Evolutionary conservation across 768 basidiomycete genomes (phyloP).

Genomic region (Tricholoma saponaceum): DNA sequence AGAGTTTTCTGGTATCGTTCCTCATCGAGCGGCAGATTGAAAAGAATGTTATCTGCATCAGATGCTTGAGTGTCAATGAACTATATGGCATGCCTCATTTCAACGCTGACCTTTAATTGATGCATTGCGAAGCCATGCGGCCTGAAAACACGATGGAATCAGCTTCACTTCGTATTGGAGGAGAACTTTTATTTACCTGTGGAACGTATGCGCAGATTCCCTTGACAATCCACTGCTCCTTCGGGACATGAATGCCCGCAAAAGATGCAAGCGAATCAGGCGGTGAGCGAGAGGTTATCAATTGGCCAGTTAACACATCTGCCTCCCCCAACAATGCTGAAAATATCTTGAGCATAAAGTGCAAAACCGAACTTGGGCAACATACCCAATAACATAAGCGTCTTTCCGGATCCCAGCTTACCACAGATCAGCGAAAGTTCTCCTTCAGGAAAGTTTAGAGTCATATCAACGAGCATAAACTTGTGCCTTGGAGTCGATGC

Average conservation of each 20-base stretch:
- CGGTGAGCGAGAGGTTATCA: constrained; percentile 80
- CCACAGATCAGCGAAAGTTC: constrained; percentile 87
- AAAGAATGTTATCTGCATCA: constrained; percentile 57
- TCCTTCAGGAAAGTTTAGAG: constrained; percentile 72
- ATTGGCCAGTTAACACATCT: constrained; percentile 76
- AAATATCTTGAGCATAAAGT: constrained; percentile 6
- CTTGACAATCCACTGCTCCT: constrained; percentile 71
- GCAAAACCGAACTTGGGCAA: neutral
- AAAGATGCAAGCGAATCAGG: constrained; percentile 73
- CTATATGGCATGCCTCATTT: neutral
- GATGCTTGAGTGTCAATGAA: constrained; percentile 8
- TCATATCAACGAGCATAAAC: constrained; percentile 78
- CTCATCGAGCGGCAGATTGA: constrained; percentile 64
- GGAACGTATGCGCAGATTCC: constrained; percentile 90
- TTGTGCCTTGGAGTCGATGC: constrained; percentile 73
- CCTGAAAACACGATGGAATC: constrained; percentile 15
- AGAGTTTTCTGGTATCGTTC: constrained; percentile 76
- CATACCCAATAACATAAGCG: constrained; percentile 65
- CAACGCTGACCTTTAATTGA: constrained; percentile 45
- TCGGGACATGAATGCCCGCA: constrained; percentile 31
- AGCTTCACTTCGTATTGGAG: neutral
- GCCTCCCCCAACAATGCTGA: constrained; percentile 83
- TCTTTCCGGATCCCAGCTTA: constrained; percentile 87
- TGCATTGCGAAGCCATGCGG: constrained; percentile 77
- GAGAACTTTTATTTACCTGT: constrained; percentile 49